These are phyloP conservation scores for Pythium folliculosum DNA, from an alignment of 352 stramenopile species.

Conservation along the genomic window DNA sequence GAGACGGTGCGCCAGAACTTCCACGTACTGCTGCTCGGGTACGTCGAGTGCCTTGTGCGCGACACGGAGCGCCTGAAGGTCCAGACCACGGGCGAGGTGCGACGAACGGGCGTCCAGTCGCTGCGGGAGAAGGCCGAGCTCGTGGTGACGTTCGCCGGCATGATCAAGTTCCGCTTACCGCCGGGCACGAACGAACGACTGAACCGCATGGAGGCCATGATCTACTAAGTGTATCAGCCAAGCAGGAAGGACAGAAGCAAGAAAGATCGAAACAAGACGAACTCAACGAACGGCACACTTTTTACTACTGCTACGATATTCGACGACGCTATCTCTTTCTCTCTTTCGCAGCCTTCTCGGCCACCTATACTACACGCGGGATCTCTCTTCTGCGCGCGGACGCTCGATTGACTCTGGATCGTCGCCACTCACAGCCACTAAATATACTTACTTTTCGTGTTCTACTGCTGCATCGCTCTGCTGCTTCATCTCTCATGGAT, in stretches of 20 bases:
- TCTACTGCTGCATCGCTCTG: not conserved
- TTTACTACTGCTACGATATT: conserved; percentile 4
- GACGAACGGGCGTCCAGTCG: conserved; percentile 44
- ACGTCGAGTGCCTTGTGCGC: conserved; percentile 86
- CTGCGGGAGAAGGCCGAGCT: conserved; percentile 80
- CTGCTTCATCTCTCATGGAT: not conserved
- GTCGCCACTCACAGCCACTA: conserved; percentile 3
- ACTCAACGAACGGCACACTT: too few relatives aligned
- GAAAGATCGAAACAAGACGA: not conserved
- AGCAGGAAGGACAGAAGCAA: not conserved
- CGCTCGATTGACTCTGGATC: not conserved
- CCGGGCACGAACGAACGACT: conserved; percentile 81
- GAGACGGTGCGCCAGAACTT: conserved; percentile 84
- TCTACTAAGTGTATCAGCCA: conserved; percentile 53
- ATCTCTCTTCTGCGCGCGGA: not conserved
- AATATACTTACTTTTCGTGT: conserved; percentile 19
- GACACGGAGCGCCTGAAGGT: conserved; percentile 79
- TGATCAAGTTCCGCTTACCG: conserved; percentile 88
- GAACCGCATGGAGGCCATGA: conserved; percentile 88
- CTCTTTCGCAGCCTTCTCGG: not conserved
- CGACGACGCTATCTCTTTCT: not conserved
- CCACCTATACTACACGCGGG: not conserved
- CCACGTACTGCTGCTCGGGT: conserved; percentile 81
- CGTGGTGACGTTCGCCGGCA: conserved; percentile 83
- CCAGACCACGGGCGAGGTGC: conserved; percentile 58